These are phyloP conservation scores for Kwoniella botswanensis DNA, from an alignment of 768 basidiomycete species.

Conservation along the genomic window DNA sequence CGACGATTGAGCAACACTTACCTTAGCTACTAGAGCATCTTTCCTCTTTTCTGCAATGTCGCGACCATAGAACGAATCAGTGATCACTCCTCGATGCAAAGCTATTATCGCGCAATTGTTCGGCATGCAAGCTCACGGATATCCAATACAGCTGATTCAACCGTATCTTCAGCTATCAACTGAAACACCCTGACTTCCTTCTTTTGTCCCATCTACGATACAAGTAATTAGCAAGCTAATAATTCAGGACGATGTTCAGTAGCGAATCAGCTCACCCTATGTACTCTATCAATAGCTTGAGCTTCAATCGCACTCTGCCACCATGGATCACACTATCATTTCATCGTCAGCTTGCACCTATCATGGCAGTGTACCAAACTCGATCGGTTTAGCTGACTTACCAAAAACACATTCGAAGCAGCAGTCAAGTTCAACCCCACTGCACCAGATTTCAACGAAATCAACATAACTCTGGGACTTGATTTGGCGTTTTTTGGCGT, in stretches of 20 bases:
- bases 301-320: constrained; percentile 55
- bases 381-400: constrained; percentile 31
- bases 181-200: constrained; percentile 86
- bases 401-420: constrained; percentile 72
- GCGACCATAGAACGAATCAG: not conserved
- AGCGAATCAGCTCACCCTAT: constrained; percentile 32
- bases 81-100: too few species aligned
- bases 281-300: constrained; percentile 48
- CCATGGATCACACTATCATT: constrained; percentile 49
- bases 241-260: not conserved
- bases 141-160: constrained; percentile 84
- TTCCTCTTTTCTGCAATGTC: constrained; percentile 68
- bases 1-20: constrained; percentile 46
- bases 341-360: not conserved
- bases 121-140: constrained; percentile 64
- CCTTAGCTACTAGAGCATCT: constrained; percentile 77
- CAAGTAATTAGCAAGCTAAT: not conserved
- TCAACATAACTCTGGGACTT: constrained; percentile 80
- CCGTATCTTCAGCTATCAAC: constrained; percentile 84
- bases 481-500: constrained; percentile 5
- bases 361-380: not conserved
- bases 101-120: too few species aligned
- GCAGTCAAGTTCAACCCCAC: constrained; percentile 86
- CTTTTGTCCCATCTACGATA: constrained; percentile 74
- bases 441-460: constrained; percentile 84